phyloP scores from a whole-genome alignment of 2,329 filamentous ascomycete genomes.

The Cercospora beticola region DNA sequence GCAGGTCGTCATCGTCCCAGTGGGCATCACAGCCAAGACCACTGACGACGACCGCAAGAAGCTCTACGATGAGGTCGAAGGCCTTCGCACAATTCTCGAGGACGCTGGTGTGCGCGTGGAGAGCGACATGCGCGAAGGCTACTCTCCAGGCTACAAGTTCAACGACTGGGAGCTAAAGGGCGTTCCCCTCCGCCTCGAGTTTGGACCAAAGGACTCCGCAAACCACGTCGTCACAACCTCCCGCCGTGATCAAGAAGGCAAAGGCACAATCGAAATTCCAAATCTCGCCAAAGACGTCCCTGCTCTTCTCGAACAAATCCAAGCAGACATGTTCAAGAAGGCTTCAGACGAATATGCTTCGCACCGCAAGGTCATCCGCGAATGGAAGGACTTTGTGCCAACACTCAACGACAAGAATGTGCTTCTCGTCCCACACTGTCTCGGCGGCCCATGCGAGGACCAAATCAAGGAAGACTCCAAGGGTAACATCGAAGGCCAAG shows the following conservation, averaged over 20 bases:
- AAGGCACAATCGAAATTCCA: constrained; percentile 73
- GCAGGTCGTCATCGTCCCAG: constrained; percentile 84
- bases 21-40: constrained; percentile 88
- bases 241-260: constrained; percentile 80
- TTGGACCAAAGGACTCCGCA: constrained; percentile 89
- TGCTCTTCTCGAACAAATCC: constrained; percentile 83
- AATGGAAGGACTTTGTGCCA: constrained; percentile 90
- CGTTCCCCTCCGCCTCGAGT: constrained; percentile 89
- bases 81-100: constrained; percentile 67
- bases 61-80: constrained; percentile 73
- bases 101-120: constrained; percentile 75
- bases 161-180: constrained; percentile 98
- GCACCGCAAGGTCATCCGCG: constrained; percentile 75
- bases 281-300: constrained; percentile 73
- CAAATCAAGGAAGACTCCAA: constrained; percentile 91
- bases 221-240: constrained; percentile 81
- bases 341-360: constrained; percentile 75
- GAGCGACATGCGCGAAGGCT: constrained; percentile 81
- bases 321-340: constrained; percentile 74
- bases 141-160: constrained; percentile 96
- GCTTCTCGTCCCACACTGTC: constrained; percentile 86
- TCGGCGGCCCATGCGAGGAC: constrained; percentile 82
- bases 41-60: constrained; percentile 73
- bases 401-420: constrained; percentile 90
- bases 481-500: constrained; percentile 65